phyloP scores from a whole-genome alignment of 768 basidiomycete species.

The Tricholoma flavovirens region DNA sequence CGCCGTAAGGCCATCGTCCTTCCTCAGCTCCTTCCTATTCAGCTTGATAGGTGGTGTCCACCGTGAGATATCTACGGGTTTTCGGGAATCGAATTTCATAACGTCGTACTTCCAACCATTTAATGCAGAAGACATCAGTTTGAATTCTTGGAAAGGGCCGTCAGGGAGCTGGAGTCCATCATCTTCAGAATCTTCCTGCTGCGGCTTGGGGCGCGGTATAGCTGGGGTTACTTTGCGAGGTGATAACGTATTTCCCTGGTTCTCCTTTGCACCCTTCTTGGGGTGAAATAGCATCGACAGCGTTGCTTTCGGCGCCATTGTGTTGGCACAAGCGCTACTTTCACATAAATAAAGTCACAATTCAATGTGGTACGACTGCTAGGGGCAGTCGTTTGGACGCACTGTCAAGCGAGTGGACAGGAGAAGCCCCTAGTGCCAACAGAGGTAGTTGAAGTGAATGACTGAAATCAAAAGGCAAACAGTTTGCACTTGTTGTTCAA shows the following conservation, averaged over 20 bases:
- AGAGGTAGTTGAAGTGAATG: background rate
- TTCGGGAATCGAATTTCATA: slow-evolving; percentile 83
- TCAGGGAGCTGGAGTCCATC: slow-evolving; percentile 54
- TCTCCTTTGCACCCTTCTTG: slow-evolving; percentile 47
- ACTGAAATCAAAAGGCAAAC: background rate
- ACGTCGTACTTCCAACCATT: slow-evolving; percentile 91
- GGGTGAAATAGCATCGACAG: slow-evolving; percentile 58
- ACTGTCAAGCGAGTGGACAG: slow-evolving; percentile 3
- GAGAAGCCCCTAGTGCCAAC: background rate
- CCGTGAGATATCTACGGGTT: slow-evolving; percentile 57
- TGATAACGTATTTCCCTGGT: slow-evolving; percentile 20
- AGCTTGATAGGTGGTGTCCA: slow-evolving; percentile 79
- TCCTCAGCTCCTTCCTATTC: slow-evolving; percentile 77
- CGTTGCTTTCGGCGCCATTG: slow-evolving; percentile 40
- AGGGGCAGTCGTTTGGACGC: slow-evolving; percentile 11
- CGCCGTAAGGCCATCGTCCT: slow-evolving; percentile 34
- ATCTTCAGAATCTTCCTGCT: slow-evolving; percentile 38
- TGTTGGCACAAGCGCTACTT: slow-evolving; percentile 6
- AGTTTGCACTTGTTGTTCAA: slow-evolving; percentile 1
- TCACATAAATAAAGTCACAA: slow-evolving; percentile 7
- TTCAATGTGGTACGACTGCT: slow-evolving; percentile 8
- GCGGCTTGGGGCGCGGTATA: slow-evolving; percentile 34
- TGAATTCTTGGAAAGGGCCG: slow-evolving; percentile 68
- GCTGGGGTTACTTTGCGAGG: slow-evolving; percentile 35
- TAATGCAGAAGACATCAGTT: slow-evolving; percentile 70